Conservation (phyloP, 495 filamentous ascomycete species). For the Cercophora sp. region DNA sequence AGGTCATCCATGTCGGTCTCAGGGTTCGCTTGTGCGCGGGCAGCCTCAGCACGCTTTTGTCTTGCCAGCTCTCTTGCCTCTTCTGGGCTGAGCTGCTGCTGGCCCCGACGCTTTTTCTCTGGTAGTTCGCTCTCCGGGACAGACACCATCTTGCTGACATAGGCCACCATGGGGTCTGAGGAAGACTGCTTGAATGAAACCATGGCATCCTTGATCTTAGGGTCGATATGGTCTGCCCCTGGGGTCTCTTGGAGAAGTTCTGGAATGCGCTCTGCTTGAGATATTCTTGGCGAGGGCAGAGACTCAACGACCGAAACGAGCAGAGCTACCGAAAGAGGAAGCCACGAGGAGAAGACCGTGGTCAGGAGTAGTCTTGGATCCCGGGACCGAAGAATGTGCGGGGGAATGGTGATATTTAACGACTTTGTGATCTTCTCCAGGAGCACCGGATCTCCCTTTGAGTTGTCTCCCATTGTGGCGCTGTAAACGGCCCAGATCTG, state of each 20-base stretch:
- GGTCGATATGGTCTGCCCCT: slow-evolving; percentile 64
- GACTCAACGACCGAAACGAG: slow-evolving; percentile 92
- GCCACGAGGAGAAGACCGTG: slow-evolving; percentile 81
- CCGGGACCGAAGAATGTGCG: slow-evolving; percentile 77
- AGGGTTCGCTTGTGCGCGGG: slow-evolving; percentile 57
- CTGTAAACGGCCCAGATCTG: slow-evolving; percentile 97
- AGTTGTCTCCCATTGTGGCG: slow-evolving; percentile 77
- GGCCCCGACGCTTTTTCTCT: slow-evolving; percentile 69
- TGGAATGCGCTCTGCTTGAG: slow-evolving; percentile 79
- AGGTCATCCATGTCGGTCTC: slow-evolving; percentile 27
- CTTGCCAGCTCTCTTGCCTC: slow-evolving; percentile 84
- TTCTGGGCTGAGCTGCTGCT: slow-evolving; percentile 77
- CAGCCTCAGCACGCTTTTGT: slow-evolving; percentile 85
- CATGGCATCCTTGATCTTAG: slow-evolving; percentile 71
- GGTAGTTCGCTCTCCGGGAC: slow-evolving; percentile 86
- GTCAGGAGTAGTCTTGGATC: slow-evolving; percentile 81
- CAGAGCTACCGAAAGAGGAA: slow-evolving; percentile 88
- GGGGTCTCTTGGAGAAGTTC: slow-evolving; percentile 77
- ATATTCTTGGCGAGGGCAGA: slow-evolving; percentile 77
- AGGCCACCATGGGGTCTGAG: slow-evolving; percentile 80
- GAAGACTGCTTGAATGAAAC: slow-evolving; percentile 64
- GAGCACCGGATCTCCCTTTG: slow-evolving; percentile 77
- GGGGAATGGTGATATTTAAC: slow-evolving; percentile 73
- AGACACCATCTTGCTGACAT: slow-evolving; percentile 97
- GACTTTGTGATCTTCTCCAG: slow-evolving; percentile 95